Percentiles rank a stretch among this genome's conserved stretches.
phyloP scores from a whole-genome alignment of 805 yeast species.

The Ogataea methylovora region DNA sequence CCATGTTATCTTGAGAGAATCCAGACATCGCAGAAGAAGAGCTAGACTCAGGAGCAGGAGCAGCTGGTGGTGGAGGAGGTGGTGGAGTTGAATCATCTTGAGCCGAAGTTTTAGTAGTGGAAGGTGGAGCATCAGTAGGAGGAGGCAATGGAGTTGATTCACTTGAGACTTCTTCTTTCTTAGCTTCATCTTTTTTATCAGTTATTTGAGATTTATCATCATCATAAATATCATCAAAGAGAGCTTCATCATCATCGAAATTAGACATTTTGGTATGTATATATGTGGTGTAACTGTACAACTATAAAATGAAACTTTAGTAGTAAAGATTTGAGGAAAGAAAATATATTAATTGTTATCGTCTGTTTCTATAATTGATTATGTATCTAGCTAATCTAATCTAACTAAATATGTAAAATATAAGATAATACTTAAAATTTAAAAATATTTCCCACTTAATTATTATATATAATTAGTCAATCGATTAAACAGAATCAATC shows the following conservation, averaged over 20 bases:
- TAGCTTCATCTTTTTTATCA: constrained; percentile 1
- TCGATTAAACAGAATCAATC: too few species aligned
- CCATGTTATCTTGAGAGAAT: neutral
- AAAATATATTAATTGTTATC: too few species aligned
- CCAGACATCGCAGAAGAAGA: neutral
- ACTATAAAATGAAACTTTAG: too few species aligned
- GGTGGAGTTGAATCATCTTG: constrained; percentile 7
- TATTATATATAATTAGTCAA: too few species aligned
- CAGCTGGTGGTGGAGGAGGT: constrained; percentile 5
- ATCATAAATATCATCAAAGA: constrained; percentile 82
- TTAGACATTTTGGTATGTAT: constrained; percentile 35
- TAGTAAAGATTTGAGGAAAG: too few species aligned
- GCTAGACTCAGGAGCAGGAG: constrained; percentile 2
- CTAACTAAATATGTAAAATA: too few species aligned
- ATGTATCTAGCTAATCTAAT: too few species aligned
- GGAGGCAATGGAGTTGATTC: constrained; percentile 14
- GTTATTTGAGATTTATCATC: constrained; percentile 16
- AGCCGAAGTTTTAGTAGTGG: constrained; percentile 4
- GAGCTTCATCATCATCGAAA: constrained; percentile 88
- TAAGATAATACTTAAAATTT: too few species aligned
- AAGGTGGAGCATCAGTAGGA: constrained; percentile 4
- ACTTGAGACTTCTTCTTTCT: constrained; percentile 8
- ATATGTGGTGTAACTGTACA: too few species aligned
- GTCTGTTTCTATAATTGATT: too few species aligned
- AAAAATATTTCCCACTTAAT: too few species aligned